Evolutionary conservation across 345 rosid genomes (phyloP).

Genomic region (Rhodamnia argentea): DNA sequence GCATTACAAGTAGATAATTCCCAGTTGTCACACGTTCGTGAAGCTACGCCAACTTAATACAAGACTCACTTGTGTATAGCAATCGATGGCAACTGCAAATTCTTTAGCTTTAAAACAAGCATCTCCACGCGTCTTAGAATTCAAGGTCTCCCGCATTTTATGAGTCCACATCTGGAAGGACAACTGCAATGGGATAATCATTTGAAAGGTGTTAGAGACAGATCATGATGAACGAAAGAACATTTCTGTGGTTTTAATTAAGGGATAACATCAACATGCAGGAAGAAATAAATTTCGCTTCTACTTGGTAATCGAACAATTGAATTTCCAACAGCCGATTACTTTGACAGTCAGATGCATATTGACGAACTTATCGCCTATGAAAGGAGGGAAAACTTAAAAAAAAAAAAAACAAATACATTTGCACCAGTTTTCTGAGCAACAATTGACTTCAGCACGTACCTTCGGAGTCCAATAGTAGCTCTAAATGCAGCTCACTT

Average conservation of each 20-base stretch:
- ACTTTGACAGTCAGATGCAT: not conserved
- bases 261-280: not conserved
- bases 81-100: slow-evolving; percentile 20
- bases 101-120: slow-evolving; percentile 27
- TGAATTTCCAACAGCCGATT: not conserved
- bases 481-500: not conserved
- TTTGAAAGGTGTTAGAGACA: not conserved
- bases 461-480: not conserved
- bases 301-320: not conserved
- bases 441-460: not conserved
- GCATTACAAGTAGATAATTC: not conserved
- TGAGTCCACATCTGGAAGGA: slow-evolving; percentile 20
- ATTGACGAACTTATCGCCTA: not conserved
- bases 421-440: not conserved
- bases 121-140: slow-evolving; percentile 21
- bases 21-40: not conserved
- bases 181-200: slow-evolving; percentile 15
- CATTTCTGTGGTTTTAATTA: not conserved
- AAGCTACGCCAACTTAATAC: not conserved
- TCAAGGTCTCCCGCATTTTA: slow-evolving; percentile 10
- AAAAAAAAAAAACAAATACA: not conserved
- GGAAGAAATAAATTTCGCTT: not conserved
- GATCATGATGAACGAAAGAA: not conserved
- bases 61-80: slow-evolving; percentile 4
- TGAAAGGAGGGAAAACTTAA: not conserved